Percentiles rank a stretch among this genome's conserved stretches.
Conservation (phyloP, 805 yeast species). For the Metschnikowia gelsemii region DNA sequence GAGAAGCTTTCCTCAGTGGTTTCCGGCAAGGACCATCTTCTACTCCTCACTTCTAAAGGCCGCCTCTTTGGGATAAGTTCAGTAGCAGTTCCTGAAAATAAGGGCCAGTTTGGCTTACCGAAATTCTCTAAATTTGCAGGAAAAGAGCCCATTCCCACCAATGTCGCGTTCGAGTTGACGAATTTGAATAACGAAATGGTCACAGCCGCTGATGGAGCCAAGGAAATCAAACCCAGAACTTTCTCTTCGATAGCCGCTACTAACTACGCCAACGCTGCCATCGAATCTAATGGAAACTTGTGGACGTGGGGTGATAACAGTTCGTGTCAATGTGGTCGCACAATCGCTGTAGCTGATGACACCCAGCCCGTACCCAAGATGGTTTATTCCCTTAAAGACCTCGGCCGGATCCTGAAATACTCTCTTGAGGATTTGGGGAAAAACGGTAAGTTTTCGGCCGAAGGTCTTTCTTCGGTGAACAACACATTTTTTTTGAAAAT, state of each 20-base stretch:
- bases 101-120: constrained; percentile 87
- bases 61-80: constrained; percentile 64
- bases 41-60: constrained; percentile 59
- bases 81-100: constrained; percentile 27
- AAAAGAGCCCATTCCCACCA: constrained; percentile 41
- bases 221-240: constrained; percentile 36
- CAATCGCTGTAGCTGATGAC: constrained; percentile 64
- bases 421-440: constrained; percentile 15
- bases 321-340: constrained; percentile 80
- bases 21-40: constrained; percentile 67
- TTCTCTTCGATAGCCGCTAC: constrained; percentile 72
- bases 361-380: constrained; percentile 67
- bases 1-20: constrained; percentile 47
- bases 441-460: constrained; percentile 28
- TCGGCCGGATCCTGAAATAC: constrained; percentile 26
- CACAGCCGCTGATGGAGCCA: constrained; percentile 20
- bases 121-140: constrained; percentile 62
- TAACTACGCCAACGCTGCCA: constrained; percentile 64
- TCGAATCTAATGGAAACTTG: constrained; percentile 65
- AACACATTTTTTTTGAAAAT: constrained; percentile 46
- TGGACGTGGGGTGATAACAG: constrained; percentile 86
- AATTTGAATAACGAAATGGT: constrained; percentile 52
- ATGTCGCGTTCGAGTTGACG: constrained; percentile 47
- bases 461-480: constrained; percentile 66
- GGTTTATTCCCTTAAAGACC: constrained; percentile 32